A percentile compares a stretch with the other conserved stretches of the same genome.
phyloP scores from a whole-genome alignment of 345 rosid genomes.

The Orychophragmus violaceus region DNA sequence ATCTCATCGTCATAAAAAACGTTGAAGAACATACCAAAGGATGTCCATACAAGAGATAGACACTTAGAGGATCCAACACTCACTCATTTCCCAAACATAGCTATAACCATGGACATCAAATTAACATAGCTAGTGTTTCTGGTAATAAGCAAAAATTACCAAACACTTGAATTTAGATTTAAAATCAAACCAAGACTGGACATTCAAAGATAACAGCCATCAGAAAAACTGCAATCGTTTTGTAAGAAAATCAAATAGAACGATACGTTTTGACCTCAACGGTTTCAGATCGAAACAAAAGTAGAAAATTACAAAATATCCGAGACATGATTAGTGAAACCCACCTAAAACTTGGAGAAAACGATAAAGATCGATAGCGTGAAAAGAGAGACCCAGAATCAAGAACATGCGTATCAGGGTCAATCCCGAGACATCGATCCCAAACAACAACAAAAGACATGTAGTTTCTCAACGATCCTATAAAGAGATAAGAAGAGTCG shows the following conservation, averaged over 20 bases:
- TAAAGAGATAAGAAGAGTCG: constrained; percentile 5
- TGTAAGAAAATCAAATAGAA: not conserved
- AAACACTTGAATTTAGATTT: not conserved
- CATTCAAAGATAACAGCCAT: not conserved
- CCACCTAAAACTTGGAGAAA: not conserved
- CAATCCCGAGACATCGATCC: constrained; percentile 19
- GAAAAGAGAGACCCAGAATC: constrained; percentile 8
- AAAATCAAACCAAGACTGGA: not conserved
- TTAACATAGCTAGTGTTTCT: not conserved
- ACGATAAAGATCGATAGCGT: not conserved
- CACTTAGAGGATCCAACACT: not conserved
- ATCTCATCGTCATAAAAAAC: not conserved
- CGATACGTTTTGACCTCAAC: not conserved
- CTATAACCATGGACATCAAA: not conserved
- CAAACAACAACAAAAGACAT: constrained; percentile 9
- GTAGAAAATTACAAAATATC: not conserved
- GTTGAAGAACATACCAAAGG: constrained; percentile 2
- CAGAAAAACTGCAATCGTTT: not conserved
- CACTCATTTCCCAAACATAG: not conserved
- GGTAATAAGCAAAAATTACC: not conserved
- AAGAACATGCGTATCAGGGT: constrained; percentile 16
- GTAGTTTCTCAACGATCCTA: constrained; percentile 30
- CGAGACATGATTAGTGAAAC: constrained; percentile 17
- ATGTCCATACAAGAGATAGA: not conserved
- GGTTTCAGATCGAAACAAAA: not conserved